Evolutionary conservation across 83 land plant species (phyloP).

Genomic region (Thuja plicata): DNA sequence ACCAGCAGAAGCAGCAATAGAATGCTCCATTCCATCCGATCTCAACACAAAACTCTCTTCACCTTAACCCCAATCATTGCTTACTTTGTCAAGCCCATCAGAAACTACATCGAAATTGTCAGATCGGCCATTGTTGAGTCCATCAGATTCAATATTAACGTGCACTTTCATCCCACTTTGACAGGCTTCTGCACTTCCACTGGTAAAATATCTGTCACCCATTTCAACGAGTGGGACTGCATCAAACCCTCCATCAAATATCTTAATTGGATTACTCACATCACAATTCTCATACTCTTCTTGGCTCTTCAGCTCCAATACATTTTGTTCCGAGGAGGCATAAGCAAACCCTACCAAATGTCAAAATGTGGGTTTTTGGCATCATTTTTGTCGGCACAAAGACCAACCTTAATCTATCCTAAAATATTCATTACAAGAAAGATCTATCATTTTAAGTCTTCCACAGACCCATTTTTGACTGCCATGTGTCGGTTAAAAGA

Average conservation of each 20-base stretch:
- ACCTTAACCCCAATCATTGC: not conserved
- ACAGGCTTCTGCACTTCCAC: slow-evolving; percentile 38
- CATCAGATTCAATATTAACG: slow-evolving; percentile 32
- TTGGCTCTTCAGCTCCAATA: slow-evolving; percentile 38
- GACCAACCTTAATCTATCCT: too few relatives aligned
- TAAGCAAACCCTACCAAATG: slow-evolving; percentile 42
- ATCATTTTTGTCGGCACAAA: too few relatives aligned
- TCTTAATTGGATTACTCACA: slow-evolving; percentile 41
- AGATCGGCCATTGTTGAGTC: not conserved
- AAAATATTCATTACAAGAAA: too few relatives aligned
- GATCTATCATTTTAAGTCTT: too few relatives aligned
- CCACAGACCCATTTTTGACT: too few relatives aligned
- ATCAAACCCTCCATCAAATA: slow-evolving; percentile 43
- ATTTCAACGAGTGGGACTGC: slow-evolving; percentile 28
- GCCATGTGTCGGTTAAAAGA: too few relatives aligned
- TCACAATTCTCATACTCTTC: slow-evolving; percentile 56
- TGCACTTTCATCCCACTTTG: slow-evolving; percentile 49
- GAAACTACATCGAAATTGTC: slow-evolving; percentile 2
- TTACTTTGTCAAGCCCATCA: not conserved
- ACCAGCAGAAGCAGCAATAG: not conserved
- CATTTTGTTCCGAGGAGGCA: slow-evolving; percentile 29
- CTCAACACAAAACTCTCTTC: too few relatives aligned
- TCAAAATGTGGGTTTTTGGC: too few relatives aligned
- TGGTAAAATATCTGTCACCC: slow-evolving; percentile 49
- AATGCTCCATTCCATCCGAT: not conserved